phyloP scores from a whole-genome alignment of 139 green algal genomes.

The Parachlorella kessleri region DNA sequence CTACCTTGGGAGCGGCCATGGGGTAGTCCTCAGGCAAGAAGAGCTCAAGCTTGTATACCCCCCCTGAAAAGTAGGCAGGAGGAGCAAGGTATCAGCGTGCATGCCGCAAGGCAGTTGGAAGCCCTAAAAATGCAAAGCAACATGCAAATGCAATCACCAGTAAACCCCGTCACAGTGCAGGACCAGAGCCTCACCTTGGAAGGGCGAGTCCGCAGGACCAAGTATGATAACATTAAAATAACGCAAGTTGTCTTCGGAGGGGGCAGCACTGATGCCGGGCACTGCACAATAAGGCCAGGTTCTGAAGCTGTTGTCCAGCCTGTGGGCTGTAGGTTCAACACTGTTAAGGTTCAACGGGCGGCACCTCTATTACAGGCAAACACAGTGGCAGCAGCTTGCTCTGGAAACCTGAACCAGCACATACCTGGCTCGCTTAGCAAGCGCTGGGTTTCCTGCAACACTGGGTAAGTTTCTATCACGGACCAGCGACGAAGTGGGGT shows the following conservation, averaged over 20 bases:
- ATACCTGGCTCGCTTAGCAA: slow-evolving; percentile 94
- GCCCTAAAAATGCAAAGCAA: too few species aligned
- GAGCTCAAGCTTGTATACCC: slow-evolving; percentile 97
- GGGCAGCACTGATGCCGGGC: slow-evolving; percentile 94
- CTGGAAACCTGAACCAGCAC: too few species aligned
- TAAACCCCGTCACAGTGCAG: too few species aligned
- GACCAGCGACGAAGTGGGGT: too few species aligned
- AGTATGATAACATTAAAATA: slow-evolving; percentile 99
- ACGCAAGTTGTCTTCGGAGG: slow-evolving; percentile 95
- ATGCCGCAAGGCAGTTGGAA: too few species aligned
- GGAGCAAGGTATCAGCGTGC: too few species aligned
- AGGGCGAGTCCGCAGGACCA: slow-evolving; percentile 89
- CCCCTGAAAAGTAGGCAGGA: slow-evolving; percentile 60
- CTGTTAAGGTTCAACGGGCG: too few species aligned
- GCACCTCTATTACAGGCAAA: too few species aligned
- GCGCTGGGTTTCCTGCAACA: slow-evolving; percentile 93
- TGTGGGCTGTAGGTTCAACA: too few species aligned
- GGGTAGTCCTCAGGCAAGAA: slow-evolving; percentile 99
- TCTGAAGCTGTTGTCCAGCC: neutral
- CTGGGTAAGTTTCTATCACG: too few species aligned
- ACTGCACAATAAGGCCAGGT: slow-evolving; percentile 52
- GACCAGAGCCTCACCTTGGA: slow-evolving; percentile 92
- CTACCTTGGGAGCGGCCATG: slow-evolving; percentile 97
- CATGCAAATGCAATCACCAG: too few species aligned
- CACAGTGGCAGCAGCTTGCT: too few species aligned